phyloP scores from a whole-genome alignment of 805 yeast genomes.

The Lipomyces mesembrius region DNA sequence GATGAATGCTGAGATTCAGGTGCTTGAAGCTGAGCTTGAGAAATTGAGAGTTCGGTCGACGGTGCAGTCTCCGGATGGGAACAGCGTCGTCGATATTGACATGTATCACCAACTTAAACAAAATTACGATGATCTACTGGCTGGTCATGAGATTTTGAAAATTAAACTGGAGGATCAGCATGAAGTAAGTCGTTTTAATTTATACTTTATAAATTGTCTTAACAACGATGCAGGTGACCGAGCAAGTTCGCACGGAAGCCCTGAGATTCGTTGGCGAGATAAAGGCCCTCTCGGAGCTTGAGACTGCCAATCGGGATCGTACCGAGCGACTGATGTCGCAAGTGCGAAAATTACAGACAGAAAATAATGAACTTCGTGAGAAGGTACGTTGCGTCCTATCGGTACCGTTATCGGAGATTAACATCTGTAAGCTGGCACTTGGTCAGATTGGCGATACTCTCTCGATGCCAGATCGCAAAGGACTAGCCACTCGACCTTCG shows the following conservation, averaged over 20 bases:
- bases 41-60: conserved; percentile 40
- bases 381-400: not conserved
- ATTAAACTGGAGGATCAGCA: conserved; percentile 37
- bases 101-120: not conserved
- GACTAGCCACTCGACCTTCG: not conserved
- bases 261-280: conserved; percentile 46
- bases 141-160: conserved; percentile 38
- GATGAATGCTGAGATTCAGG: conserved; percentile 20
- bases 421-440: conserved; percentile 3
- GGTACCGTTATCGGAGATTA: not conserved
- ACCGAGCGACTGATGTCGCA: conserved; percentile 38
- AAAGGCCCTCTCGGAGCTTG: conserved; percentile 46
- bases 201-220: too few species aligned
- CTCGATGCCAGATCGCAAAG: conserved; percentile 1
- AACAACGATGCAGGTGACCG: conserved; percentile 40
- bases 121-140: conserved; percentile 36
- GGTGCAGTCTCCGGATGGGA: not conserved
- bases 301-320: conserved; percentile 27
- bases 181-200: conserved; percentile 5
- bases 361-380: conserved; percentile 40
- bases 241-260: conserved; percentile 49
- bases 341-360: conserved; percentile 43
- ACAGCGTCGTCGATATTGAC: not conserved
- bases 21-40: conserved; percentile 50
- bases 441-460: not conserved